Percentiles rank a stretch among this genome's conserved stretches.
phyloP scores from a whole-genome alignment of 257 asterid genomes.

The Eucommia ulmoides region DNA sequence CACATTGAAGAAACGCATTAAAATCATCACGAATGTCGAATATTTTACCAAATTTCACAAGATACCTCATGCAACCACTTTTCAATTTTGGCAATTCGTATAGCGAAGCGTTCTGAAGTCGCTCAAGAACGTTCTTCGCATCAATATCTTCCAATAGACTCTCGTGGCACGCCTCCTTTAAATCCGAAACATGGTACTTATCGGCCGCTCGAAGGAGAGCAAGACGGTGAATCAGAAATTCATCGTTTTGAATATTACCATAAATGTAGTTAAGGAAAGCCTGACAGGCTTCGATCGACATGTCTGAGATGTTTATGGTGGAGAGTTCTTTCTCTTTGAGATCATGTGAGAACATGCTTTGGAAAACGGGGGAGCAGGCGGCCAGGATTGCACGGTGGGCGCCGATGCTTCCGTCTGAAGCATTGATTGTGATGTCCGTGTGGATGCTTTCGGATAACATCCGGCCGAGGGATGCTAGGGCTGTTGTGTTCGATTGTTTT shows the following conservation, averaged over 20 bases:
- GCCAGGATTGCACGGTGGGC: constrained; percentile 96
- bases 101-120: constrained; percentile 79
- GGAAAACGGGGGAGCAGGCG: constrained; percentile 76
- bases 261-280: constrained; percentile 68
- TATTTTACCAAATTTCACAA: constrained; percentile 82
- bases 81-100: constrained; percentile 62
- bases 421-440: constrained; percentile 67
- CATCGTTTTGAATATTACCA: constrained; percentile 47
- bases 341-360: constrained; percentile 87
- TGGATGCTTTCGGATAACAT: constrained; percentile 83
- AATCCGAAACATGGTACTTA: constrained; percentile 58
- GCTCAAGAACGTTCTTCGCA: constrained; percentile 55
- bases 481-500: constrained; percentile 35
- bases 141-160: constrained; percentile 74
- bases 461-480: constrained; percentile 54
- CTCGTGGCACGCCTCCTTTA: constrained; percentile 79
- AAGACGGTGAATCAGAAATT: constrained; percentile 50
- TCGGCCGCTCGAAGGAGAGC: constrained; percentile 83
- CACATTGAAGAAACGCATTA: constrained; percentile 46
- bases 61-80: constrained; percentile 56
- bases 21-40: constrained; percentile 63
- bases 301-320: constrained; percentile 56
- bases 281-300: constrained; percentile 72
- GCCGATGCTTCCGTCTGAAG: constrained; percentile 57
- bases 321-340: constrained; percentile 77